Base-by-base conservation (phyloP, 257 asterid species). In the Nicotiana paniculata region DNA sequence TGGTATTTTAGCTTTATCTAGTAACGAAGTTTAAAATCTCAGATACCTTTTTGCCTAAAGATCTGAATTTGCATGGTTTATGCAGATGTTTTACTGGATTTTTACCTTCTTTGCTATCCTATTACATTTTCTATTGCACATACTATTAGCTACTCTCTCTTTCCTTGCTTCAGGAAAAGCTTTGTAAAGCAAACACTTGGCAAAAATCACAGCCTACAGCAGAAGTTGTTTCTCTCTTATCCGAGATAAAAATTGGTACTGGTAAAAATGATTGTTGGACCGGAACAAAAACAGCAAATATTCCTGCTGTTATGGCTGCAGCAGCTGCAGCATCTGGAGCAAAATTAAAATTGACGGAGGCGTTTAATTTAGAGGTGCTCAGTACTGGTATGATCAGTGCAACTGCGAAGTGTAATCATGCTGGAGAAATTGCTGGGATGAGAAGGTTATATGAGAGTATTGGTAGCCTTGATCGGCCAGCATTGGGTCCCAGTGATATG, bases 291-390 rank as follows among this genome's bases (percentile, higher is more conserved):
- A 91, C 98, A 81, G 98, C 99, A 85, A 89, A 86, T 67, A 82
- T 87, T 80, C 92, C 90, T 53, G 89, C 90, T 70, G 98, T 96
- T 80, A 96, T 96, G 98, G 97, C 97, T 43, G 97, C 98, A 9
- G 99, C 99, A 62, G 98, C 97, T 77, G 99, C 98, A 32, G 99
- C 99, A 8, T 94, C 99, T 3, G 99, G 99, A 43, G 99, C 97
- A 68, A 93, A 96, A 84, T 86, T 96, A 86, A 94, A 96, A 84
- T 86, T 92, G 90, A 85, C 92, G 11, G 99, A 94, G 84, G 98
- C 97, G 84, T 96, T 96, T 88, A 93, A 90, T 83, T 88, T 96
- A 88, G 99, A 96, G 91, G 99, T 96, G 81, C 98, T 96, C 30
- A 92, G 98, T 82, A 96, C 98, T 75, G 98, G 99, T 81, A 89